A percentile compares a stretch with the other conserved stretches of the same genome.
Conservation (phyloP, 352 stramenopile species). For the Elongisporangium senticosum region DNA sequence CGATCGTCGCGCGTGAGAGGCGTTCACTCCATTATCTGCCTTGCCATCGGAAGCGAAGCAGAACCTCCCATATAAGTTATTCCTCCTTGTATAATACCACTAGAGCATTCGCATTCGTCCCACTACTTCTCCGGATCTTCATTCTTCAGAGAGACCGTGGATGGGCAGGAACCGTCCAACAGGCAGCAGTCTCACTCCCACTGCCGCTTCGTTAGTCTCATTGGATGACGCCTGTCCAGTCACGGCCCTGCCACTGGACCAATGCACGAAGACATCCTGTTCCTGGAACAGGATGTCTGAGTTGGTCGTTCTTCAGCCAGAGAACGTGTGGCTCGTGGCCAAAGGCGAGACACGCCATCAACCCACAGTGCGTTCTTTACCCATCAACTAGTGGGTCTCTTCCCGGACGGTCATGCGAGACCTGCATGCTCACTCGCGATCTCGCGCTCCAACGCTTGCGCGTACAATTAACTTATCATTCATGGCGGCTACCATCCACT, state of each 20-base stretch:
- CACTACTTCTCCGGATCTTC: neutral
- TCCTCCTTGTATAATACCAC: neutral
- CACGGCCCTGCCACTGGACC: neutral
- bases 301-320: neutral
- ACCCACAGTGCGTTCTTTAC: neutral
- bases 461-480: neutral
- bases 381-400: neutral
- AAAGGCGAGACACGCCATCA: neutral
- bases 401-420: too few species aligned
- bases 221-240: neutral
- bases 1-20: neutral
- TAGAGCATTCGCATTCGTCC: neutral
- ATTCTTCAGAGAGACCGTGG: neutral
- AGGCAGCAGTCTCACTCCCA: neutral
- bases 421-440: neutral
- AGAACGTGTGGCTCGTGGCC: neutral
- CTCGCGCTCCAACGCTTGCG: neutral
- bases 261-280: neutral
- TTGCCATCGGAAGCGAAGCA: neutral
- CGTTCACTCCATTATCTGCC: neutral
- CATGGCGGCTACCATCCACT: slow-evolving; percentile 10
- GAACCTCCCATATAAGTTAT: neutral
- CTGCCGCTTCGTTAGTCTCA: neutral
- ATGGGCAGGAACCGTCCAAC: neutral
- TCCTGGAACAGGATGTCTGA: too few species aligned